A percentile compares a stretch with the other conserved stretches of the same genome.
phyloP scores from a whole-genome alignment of 805 yeast genomes.

The Monosporozyma aerobia region DNA sequence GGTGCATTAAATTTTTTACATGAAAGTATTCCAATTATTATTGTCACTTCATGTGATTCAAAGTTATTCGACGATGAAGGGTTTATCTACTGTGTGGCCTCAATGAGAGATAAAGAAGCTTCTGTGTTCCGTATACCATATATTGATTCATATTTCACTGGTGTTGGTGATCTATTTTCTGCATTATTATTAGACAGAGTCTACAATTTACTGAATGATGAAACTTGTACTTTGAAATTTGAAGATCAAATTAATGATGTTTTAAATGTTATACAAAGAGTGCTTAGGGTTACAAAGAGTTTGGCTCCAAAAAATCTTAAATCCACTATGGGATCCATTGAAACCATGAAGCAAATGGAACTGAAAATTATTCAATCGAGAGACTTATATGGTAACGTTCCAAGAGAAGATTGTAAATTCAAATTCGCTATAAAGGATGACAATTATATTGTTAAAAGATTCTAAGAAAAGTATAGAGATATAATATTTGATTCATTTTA shows the following conservation, averaged over 20 bases:
- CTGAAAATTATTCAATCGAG: conserved; percentile 56
- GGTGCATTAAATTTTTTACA: conserved; percentile 45
- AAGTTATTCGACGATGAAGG: conserved; percentile 18
- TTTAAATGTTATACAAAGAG: conserved; percentile 26
- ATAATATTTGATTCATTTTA: neutral
- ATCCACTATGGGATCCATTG: conserved; percentile 45
- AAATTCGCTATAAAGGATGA: neutral
- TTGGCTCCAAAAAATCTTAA: conserved; percentile 18
- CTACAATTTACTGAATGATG: conserved; percentile 18
- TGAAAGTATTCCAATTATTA: conserved; percentile 17
- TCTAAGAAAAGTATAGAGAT: conserved; percentile 3
- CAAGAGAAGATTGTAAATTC: neutral
- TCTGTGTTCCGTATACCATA: conserved; percentile 40
- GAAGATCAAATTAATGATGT: conserved; percentile 25
- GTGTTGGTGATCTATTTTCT: conserved; percentile 88
- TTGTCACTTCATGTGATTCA: conserved; percentile 21
- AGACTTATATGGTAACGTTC: conserved; percentile 24
- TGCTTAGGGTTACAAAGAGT: conserved; percentile 17
- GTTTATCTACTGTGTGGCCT: conserved; percentile 38
- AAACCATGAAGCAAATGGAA: conserved; percentile 63
- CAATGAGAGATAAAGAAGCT: conserved; percentile 24
- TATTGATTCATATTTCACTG: conserved; percentile 79
- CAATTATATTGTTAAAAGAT: conserved; percentile 6
- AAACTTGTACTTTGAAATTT: conserved; percentile 6
- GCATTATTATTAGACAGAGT: conserved; percentile 65